Conservation (phyloP, 768 basidiomycete genomes). For the Gelatoporia subvermispora region DNA sequence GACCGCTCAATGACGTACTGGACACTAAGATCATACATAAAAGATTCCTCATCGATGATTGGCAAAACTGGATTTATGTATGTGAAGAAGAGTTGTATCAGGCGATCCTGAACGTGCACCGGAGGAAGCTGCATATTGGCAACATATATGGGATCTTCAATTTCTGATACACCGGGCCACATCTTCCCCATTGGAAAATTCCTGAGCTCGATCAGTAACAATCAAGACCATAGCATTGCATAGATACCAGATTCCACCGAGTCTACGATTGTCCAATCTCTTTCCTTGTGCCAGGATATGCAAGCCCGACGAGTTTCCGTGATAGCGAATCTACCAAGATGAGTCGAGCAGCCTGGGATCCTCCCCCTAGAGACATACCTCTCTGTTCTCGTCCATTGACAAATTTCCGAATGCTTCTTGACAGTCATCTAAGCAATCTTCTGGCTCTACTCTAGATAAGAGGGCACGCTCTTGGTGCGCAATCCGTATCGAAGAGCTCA, state of each 20-base stretch:
- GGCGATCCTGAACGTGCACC: slow-evolving; percentile 56
- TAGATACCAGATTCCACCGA: slow-evolving; percentile 28
- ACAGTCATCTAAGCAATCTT: slow-evolving; percentile 30
- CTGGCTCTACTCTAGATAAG: slow-evolving; percentile 10
- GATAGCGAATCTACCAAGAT: slow-evolving; percentile 69
- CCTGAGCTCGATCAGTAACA: slow-evolving; percentile 7
- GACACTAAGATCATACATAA: slow-evolving; percentile 50
- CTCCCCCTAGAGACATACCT: slow-evolving; percentile 35
- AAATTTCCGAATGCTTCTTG: slow-evolving; percentile 60
- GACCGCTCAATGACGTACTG: slow-evolving; percentile 14
- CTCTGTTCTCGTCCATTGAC: slow-evolving; percentile 72
- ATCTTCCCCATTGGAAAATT: slow-evolving; percentile 62
- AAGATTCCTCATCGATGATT: slow-evolving; percentile 64
- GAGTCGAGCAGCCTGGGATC: slow-evolving; percentile 8
- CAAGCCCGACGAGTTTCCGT: slow-evolving; percentile 71
- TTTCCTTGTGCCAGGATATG: slow-evolving; percentile 62
- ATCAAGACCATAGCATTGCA: background rate
- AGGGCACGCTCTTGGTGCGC: background rate
- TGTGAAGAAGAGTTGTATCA: slow-evolving; percentile 73
- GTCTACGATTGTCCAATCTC: slow-evolving; percentile 67
- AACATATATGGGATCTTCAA: slow-evolving; percentile 17
- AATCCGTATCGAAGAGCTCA: background rate
- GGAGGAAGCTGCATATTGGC: slow-evolving; percentile 52
- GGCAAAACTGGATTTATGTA: slow-evolving; percentile 83
- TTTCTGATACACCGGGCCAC: slow-evolving; percentile 53